Evolutionary conservation across 2,329 filamentous ascomycete species (phyloP).

Genomic region (Trichoderma sp.): DNA sequence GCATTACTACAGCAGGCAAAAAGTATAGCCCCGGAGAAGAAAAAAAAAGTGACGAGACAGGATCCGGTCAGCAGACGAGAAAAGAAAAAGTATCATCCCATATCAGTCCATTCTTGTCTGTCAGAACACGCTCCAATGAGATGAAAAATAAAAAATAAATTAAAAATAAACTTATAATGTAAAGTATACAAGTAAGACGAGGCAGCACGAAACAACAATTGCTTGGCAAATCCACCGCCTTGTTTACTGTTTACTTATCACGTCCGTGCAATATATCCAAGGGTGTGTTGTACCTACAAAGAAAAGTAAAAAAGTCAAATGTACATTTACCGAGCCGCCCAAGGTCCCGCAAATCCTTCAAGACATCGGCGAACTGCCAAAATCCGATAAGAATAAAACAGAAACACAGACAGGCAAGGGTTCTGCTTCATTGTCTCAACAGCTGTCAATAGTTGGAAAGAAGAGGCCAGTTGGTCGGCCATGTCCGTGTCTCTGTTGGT

Average conservation of each 20-base stretch:
- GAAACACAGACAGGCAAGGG: not conserved
- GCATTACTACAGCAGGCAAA: not conserved
- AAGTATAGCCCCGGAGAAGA: too few species aligned
- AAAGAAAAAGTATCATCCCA: not conserved
- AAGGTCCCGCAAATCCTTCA: not conserved
- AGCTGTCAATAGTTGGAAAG: not conserved
- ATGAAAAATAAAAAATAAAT: not conserved
- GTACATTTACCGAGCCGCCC: not conserved
- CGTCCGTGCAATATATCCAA: not conserved
- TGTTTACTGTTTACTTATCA: not conserved
- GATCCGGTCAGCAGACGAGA: not conserved
- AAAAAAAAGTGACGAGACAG: not conserved
- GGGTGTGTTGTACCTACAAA: not conserved
- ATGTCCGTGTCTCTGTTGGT: not conserved
- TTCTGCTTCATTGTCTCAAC: not conserved
- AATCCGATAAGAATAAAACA: not conserved
- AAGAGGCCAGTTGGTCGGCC: too few species aligned
- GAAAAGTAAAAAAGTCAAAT: not conserved
- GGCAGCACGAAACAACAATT: not conserved
- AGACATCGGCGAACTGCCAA: conserved; percentile 14
- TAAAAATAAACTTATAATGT: not conserved
- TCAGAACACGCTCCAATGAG: not conserved
- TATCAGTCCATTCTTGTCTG: not conserved
- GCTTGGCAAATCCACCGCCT: not conserved
- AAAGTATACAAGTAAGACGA: not conserved